These are phyloP conservation scores for Verticillium dahliae DNA, from an alignment of 2,329 filamentous ascomycete genomes.

Conservation along the genomic window DNA sequence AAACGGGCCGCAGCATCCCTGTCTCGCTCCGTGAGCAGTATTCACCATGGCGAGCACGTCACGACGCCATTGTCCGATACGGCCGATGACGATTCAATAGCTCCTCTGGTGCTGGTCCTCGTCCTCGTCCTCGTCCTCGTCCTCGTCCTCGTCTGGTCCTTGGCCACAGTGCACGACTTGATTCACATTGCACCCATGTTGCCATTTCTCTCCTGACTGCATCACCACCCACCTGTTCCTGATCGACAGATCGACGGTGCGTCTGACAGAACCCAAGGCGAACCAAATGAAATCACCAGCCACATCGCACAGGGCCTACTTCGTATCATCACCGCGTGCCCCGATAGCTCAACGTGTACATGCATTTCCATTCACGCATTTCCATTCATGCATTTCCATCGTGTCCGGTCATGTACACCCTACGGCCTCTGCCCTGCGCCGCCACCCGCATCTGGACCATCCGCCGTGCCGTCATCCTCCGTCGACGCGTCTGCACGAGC, in stretches of 20 bases:
- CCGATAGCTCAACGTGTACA: too few species aligned
- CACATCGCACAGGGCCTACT: too few species aligned
- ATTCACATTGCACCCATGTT: too few species aligned
- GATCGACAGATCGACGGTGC: conserved; percentile 8
- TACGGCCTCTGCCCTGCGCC: conserved; percentile 4
- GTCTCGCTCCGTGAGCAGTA: conserved; percentile 6
- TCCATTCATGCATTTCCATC: too few species aligned
- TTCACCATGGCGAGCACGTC: neutral
- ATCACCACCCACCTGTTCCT: conserved; percentile 1
- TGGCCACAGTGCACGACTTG: neutral
- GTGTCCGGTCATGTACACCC: neutral
- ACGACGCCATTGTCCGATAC: neutral
- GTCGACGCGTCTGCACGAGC: conserved; percentile 9
- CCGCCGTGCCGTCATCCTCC: conserved; percentile 8
- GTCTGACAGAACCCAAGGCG: conserved; percentile 3
- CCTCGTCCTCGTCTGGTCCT: neutral
- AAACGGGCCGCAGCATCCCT: conserved; percentile 1
- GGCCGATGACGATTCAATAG: neutral
- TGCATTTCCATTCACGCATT: too few species aligned
- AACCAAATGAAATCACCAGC: too few species aligned
- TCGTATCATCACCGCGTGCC: too few species aligned
- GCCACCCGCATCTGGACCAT: neutral
- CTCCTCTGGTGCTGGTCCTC: too few species aligned
- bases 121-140: neutral
- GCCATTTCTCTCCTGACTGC: too few species aligned